Percentiles rank a stretch among this genome's conserved stretches.
Evolutionary conservation across 768 basidiomycete species (phyloP).

Genomic region (Serendipita sp.): DNA sequence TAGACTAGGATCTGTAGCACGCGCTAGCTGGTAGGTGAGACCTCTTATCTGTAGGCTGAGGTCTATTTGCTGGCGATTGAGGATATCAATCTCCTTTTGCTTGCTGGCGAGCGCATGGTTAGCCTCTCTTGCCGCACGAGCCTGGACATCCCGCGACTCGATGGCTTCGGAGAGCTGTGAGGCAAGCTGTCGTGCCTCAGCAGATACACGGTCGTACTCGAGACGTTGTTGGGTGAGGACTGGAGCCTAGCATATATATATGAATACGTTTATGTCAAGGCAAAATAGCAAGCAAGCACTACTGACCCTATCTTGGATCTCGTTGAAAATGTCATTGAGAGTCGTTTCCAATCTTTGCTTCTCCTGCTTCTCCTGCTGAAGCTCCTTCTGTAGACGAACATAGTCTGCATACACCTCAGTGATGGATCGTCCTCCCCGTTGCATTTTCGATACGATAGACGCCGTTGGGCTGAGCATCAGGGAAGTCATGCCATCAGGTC

Average conservation of each 20-base stretch:
- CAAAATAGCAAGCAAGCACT: not conserved
- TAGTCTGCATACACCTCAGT: constrained; percentile 91
- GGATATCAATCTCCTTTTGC: constrained; percentile 45
- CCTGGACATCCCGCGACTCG: constrained; percentile 55
- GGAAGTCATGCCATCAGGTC: constrained; percentile 31
- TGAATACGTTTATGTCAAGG: not conserved
- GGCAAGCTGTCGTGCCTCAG: constrained; percentile 67
- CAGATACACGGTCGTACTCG: constrained; percentile 73
- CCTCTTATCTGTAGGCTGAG: constrained; percentile 71
- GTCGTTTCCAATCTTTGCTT: constrained; percentile 74
- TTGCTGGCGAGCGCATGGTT: constrained; percentile 46
- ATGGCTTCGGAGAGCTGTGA: constrained; percentile 63
- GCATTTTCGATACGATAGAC: constrained; percentile 65
- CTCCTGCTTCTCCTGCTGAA: constrained; percentile 61
- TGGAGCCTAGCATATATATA: constrained; percentile 47
- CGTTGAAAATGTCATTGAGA: constrained; percentile 61
- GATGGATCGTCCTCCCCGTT: constrained; percentile 75
- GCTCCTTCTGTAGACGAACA: constrained; percentile 70
- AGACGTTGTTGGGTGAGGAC: constrained; percentile 75
- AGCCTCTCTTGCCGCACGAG: constrained; percentile 38
- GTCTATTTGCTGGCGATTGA: constrained; percentile 64
- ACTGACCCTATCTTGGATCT: constrained; percentile 81
- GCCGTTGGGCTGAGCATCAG: constrained; percentile 76
- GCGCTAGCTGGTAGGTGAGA: constrained; percentile 62
- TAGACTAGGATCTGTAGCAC: constrained; percentile 71